These are phyloP conservation scores for Globisporangium nodosum DNA, from an alignment of 352 stramenopile genomes.

Conservation along the genomic window DNA sequence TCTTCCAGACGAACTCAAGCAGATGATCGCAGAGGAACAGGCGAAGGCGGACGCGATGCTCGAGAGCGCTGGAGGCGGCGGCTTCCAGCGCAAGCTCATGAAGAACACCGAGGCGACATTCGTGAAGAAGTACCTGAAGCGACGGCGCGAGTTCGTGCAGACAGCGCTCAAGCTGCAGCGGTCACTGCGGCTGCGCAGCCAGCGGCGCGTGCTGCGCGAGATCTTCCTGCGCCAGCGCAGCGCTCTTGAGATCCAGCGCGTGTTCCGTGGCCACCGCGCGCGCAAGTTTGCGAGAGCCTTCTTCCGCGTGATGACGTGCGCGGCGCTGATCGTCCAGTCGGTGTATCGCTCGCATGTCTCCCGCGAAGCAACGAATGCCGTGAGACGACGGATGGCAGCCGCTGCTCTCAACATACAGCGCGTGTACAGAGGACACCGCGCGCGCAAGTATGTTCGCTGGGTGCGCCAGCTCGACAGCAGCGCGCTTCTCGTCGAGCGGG, in stretches of 20 bases:
- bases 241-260: slow-evolving; percentile 47
- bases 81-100: slow-evolving; percentile 25
- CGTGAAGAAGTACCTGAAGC: slow-evolving; percentile 54
- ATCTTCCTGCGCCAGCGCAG: slow-evolving; percentile 35
- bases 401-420: slow-evolving; percentile 38
- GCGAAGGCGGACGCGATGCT: slow-evolving; percentile 11
- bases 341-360: slow-evolving; percentile 55
- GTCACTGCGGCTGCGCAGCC: slow-evolving; percentile 31
- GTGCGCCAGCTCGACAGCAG: slow-evolving; percentile 34
- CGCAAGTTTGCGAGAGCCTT: slow-evolving; percentile 46
- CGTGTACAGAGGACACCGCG: slow-evolving; percentile 48
- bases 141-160: slow-evolving; percentile 32
- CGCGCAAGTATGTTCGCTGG: slow-evolving; percentile 33
- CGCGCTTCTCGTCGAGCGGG: slow-evolving; percentile 42
- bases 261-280: slow-evolving; percentile 47
- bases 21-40: slow-evolving; percentile 62
- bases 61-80: slow-evolving; percentile 2
- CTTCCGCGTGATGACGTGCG: slow-evolving; percentile 44
- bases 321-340: slow-evolving; percentile 56
- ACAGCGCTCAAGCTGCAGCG: slow-evolving; percentile 55
- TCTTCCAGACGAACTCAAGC: slow-evolving; percentile 63
- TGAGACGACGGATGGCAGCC: slow-evolving; percentile 20
- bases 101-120: slow-evolving; percentile 59
- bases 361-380: slow-evolving; percentile 25
- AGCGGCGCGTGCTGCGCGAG: slow-evolving; percentile 39